phyloP scores from a whole-genome alignment of 441 rosid species.

The Adansonia gregorii region DNA sequence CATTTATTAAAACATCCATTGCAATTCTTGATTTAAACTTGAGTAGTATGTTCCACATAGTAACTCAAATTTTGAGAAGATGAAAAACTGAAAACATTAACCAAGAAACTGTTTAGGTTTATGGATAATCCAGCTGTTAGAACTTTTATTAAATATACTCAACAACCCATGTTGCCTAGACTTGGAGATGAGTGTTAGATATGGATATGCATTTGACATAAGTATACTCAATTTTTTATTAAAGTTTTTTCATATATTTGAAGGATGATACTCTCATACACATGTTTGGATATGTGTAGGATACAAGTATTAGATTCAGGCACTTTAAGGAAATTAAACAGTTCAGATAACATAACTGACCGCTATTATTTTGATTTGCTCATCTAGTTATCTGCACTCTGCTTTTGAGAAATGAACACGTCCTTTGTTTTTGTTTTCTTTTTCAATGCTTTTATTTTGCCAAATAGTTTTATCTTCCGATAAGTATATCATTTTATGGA shows the following conservation, averaged over 20 bases:
- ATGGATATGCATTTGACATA: too few relatives aligned
- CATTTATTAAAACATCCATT: too few relatives aligned
- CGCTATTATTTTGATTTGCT: not conserved
- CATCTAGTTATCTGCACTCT: not conserved
- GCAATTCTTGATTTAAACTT: not conserved
- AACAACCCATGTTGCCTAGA: not conserved
- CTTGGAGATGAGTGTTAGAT: too few relatives aligned
- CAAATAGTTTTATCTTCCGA: not conserved
- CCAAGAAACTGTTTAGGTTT: not conserved
- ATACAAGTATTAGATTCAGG: too few relatives aligned
- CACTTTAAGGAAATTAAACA: too few relatives aligned
- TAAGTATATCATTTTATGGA: not conserved
- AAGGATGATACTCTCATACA: too few relatives aligned
- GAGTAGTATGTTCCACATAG: not conserved
- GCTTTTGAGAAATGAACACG: not conserved
- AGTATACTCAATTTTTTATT: too few relatives aligned
- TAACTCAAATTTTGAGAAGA: not conserved
- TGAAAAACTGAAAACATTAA: not conserved
- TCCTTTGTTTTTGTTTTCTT: not conserved
- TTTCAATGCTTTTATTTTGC: not conserved
- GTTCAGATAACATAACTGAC: not conserved
- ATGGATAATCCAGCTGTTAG: not conserved
- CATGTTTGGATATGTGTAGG: too few relatives aligned
- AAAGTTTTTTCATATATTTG: too few relatives aligned
- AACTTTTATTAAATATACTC: not conserved